These are phyloP conservation scores for Terana coerulea DNA, from an alignment of 768 basidiomycete species.

Conservation along the genomic window DNA sequence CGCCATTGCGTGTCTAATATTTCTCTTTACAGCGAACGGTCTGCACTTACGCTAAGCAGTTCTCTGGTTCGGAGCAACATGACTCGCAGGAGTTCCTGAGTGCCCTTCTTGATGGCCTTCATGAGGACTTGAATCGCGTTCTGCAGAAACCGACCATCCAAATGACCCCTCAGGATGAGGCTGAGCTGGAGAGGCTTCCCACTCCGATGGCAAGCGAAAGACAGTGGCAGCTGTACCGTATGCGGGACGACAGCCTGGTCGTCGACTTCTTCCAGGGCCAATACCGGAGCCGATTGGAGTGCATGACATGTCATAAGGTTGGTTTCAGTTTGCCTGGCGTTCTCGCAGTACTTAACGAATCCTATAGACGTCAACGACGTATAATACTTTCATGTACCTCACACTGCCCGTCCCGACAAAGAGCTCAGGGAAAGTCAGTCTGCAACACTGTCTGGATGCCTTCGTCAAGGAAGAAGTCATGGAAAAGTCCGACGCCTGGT, in stretches of 20 bases:
- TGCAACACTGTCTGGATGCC: constrained; percentile 81
- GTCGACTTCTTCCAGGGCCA: constrained; percentile 99
- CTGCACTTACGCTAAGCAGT: constrained; percentile 62
- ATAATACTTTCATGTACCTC: constrained; percentile 94
- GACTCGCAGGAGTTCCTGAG: constrained; percentile 97
- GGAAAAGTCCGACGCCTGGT: constrained; percentile 95
- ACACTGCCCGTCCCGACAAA: constrained; percentile 82
- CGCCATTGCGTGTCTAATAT: background rate
- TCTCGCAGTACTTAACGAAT: constrained; percentile 1
- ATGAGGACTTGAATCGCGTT: constrained; percentile 93
- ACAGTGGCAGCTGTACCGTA: constrained; percentile 90
- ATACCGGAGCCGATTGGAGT: constrained; percentile 85
- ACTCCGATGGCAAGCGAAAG: constrained; percentile 85
- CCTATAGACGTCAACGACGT: constrained; percentile 89
- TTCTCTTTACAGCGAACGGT: constrained; percentile 44
- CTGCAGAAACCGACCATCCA: constrained; percentile 64
- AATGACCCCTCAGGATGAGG: constrained; percentile 76
- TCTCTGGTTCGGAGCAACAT: constrained; percentile 86
- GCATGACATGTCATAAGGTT: constrained; percentile 87
- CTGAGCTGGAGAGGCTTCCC: constrained; percentile 82
- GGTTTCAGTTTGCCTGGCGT: constrained; percentile 24
- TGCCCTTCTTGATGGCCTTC: constrained; percentile 91
- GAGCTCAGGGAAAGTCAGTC: constrained; percentile 53
- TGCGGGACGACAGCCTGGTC: constrained; percentile 88
- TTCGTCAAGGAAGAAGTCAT: constrained; percentile 90